These are phyloP conservation scores for Cyclotella choctawhatcheeana DNA, from an alignment of 108 stramenopile species.

Conservation along the genomic window DNA sequence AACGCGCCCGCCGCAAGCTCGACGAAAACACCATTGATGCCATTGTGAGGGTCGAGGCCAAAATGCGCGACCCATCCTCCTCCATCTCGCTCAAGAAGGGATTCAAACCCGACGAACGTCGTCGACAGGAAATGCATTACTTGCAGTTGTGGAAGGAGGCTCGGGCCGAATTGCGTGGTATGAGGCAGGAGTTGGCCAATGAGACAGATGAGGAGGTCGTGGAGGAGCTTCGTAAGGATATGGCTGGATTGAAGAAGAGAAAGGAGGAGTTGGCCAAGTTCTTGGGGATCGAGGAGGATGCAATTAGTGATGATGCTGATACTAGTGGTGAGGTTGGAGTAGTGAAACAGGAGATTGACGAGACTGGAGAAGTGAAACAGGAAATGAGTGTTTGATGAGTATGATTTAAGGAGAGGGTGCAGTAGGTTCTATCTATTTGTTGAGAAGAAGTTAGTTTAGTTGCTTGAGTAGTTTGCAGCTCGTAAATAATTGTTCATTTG, in stretches of 20 bases:
- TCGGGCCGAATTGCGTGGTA: not conserved
- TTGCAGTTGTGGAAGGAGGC: conserved; percentile 6
- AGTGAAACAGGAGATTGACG: no score
- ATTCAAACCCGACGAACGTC: not conserved
- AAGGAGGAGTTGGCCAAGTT: conserved; percentile 19
- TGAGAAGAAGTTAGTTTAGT: no score
- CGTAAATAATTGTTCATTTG: no score
- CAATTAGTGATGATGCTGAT: not conserved
- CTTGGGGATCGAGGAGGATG: conserved; percentile 5
- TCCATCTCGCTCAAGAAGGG: not conserved
- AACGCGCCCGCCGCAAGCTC: conserved; percentile 2
- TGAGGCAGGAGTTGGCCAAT: not conserved
- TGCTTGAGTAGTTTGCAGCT: no score
- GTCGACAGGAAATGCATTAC: conserved; percentile 6
- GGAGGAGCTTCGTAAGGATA: conserved; percentile 3
- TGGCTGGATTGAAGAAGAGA: conserved; percentile 20
- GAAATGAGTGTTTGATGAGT: no score
- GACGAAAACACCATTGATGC: conserved; percentile 15
- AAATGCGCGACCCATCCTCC: not conserved
- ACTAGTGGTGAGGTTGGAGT: no score
- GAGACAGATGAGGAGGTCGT: conserved; percentile 10
- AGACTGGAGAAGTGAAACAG: no score
- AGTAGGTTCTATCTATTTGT: no score
- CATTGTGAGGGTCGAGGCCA: not conserved
- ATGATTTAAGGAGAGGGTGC: no score